Base-by-base conservation (phyloP, 768 basidiomycete species). In the Cystofilobasidium bisporidii region DNA sequence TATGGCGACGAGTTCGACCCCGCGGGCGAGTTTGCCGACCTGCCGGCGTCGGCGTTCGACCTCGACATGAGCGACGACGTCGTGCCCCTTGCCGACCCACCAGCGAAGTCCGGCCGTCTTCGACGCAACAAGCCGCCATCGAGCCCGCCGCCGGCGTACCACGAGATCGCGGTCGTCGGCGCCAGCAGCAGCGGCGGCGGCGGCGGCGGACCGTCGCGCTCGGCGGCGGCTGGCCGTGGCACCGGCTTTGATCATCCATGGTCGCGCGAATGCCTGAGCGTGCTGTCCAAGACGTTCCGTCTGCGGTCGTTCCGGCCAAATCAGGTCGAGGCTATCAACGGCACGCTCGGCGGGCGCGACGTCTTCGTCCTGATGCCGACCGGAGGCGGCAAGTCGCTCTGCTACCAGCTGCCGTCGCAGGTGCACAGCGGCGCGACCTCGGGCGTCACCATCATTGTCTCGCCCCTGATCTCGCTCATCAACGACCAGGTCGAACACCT, bases 321-420 rank as follows among this genome's bases (percentile, higher is more conserved):
- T 76, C 96, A 98, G 74, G 81, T 91, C 47, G 86, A 88, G 73
- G 91, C 89, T 1, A 88, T 98, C 70, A 82, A 83, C 53, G 87
- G 87, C 20, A 85, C 88, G 0, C 79, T 99, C 76, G 80, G 81
- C 1, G 91, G 87, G 11, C 83, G 81, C 64, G 94, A 98, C 73
- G 89, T 91, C 22, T 91, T 98, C 71, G 89, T 97, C 22, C 82
- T 98, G 11, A 93, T 97, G 85, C 96, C 96, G 1, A 99, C 96
- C 1, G 92, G 91, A 41, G 91, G 91, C 5, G 77, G 77, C 26
- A 78, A 78, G 65, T 76, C 72, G 57, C 69, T 77, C 10, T 74
- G 76, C 77, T 81, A 97, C 75, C 85, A 81, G 74, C 75, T 98
- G 1, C 96, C 96, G 0, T 93, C 91, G 2, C 81, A 96, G 40